Base-by-base conservation (phyloP, 148 eudicot genomes). In the Vaccinium darrowii region DNA sequence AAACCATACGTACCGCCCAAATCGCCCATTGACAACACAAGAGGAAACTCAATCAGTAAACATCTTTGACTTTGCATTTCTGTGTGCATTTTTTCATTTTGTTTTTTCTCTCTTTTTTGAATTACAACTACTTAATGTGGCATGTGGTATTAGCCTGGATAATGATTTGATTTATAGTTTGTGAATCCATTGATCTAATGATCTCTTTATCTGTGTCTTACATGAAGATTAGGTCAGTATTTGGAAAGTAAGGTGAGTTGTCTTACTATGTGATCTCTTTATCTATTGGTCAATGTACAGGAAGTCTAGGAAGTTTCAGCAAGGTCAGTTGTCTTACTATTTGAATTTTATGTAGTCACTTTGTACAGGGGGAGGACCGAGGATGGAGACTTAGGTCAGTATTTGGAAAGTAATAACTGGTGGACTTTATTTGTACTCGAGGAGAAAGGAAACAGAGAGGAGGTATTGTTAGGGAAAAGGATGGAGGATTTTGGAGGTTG, bases 1-100 rank as follows among this genome's bases (percentile, higher is more conserved):
- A 84, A 96, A 94, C 83, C 98, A 96, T 67, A 94, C 99, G 1
- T 93, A 94, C 84, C 98, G 99, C 73, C 99, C 99, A 16, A 96
- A 92, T 88, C 95, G 98, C 8, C 99, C 97, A 33, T 91, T 96
- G 92, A 92, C 91, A 13, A 86, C 91, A 3, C 84, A 84, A 52
- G 99, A 96, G 86, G 99, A 96, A 90, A 84, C 90, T 58, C 94
- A 91, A 84, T 81, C 95, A 77, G 99, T 96, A 86, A 89, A 86
- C 85, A 18, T 78, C 63, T 81, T 43, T 53, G 15, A 62, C 51
- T 13, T 43, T 80, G 63, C 52, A 63, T 81, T 50, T 69, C 74
- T 27, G 18, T 69, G 39, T 69, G 39, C 43, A 27, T 27, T 51
- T 80, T 43, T 81, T 1, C 54, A n/a, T 76, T 51, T 23, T 49